Evolutionary conservation across 495 filamentous ascomycete genomes (phyloP).

Genomic region (Haplographium delicatum): DNA sequence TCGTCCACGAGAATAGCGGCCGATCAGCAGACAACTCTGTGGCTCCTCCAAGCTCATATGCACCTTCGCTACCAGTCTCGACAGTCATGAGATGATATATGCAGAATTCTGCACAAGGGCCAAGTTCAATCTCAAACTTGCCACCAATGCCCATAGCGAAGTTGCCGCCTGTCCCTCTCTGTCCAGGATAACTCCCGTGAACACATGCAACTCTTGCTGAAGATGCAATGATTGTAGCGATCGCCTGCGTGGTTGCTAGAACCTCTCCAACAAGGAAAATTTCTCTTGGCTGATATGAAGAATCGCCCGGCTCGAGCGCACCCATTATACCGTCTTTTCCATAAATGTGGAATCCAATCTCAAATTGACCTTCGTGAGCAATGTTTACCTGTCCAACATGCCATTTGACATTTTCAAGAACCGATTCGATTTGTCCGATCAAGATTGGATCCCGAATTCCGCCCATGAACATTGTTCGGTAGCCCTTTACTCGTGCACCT

Average conservation of each 20-base stretch:
- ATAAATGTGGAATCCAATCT: constrained; percentile 61
- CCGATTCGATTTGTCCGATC: background rate
- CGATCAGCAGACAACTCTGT: too few relatives aligned
- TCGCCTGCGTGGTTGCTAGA: constrained; percentile 34
- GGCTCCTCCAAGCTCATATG: too few relatives aligned
- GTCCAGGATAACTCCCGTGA: constrained; percentile 38
- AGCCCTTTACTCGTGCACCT: constrained; percentile 33
- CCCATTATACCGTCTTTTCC: constrained; percentile 69
- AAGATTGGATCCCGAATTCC: constrained; percentile 25
- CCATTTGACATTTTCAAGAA: background rate
- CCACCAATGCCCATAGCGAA: constrained; percentile 31
- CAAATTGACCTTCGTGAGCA: constrained; percentile 59
- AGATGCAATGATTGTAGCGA: constrained; percentile 33
- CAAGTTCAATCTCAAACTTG: constrained; percentile 9
- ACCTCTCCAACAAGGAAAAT: constrained; percentile 39
- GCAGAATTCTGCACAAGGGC: background rate
- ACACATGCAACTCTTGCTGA: constrained; percentile 31
- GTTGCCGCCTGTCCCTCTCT: constrained; percentile 42
- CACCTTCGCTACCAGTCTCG: too few relatives aligned
- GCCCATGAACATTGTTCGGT: constrained; percentile 41
- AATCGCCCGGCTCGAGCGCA: constrained; percentile 12
- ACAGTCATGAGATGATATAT: background rate
- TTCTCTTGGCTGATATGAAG: constrained; percentile 23
- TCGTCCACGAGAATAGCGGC: too few relatives aligned
- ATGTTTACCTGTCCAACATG: constrained; percentile 55